These are phyloP conservation scores for Cordyceps fumosorosea DNA, from an alignment of 2,329 filamentous ascomycete genomes.

Conservation along the genomic window DNA sequence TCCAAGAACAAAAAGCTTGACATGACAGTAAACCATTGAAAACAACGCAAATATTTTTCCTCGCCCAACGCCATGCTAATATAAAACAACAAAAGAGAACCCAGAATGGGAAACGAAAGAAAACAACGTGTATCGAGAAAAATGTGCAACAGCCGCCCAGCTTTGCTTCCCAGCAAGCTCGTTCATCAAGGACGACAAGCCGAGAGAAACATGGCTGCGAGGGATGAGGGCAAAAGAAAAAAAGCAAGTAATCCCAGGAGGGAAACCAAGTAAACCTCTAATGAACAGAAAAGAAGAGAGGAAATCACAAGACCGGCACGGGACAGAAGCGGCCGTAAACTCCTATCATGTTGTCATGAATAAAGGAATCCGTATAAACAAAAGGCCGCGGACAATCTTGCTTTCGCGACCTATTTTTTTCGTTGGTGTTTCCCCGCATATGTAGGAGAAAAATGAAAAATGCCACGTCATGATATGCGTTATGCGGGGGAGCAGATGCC, in stretches of 20 bases:
- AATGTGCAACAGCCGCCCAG: not conserved
- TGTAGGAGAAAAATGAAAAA: not conserved
- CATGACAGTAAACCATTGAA: constrained; percentile 9
- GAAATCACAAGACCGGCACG: not conserved
- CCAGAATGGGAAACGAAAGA: not conserved
- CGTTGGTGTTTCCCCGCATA: not conserved
- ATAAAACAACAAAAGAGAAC: not conserved
- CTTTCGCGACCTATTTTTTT: not conserved
- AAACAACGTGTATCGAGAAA: not conserved
- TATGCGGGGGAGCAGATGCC: not conserved
- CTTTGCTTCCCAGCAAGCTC: not conserved
- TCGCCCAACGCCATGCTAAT: constrained; percentile 27
- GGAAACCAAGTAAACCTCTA: not conserved
- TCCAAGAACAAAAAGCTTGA: too few relatives aligned
- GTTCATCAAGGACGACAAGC: not conserved
- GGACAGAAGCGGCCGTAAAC: not conserved
- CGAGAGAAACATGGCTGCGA: not conserved
- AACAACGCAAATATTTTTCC: constrained; percentile 17
- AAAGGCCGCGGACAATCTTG: constrained; percentile 11
- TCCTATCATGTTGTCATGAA: constrained; percentile 17
- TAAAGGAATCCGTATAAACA: constrained; percentile 20
- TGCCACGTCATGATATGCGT: not conserved
- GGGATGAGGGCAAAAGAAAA: not conserved
- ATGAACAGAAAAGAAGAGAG: not conserved
- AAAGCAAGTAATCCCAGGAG: not conserved